A percentile compares a stretch with the other conserved stretches of the same genome.
phyloP scores from a whole-genome alignment of 2,329 filamentous ascomycete genomes.

The Fusarium dimerum region DNA sequence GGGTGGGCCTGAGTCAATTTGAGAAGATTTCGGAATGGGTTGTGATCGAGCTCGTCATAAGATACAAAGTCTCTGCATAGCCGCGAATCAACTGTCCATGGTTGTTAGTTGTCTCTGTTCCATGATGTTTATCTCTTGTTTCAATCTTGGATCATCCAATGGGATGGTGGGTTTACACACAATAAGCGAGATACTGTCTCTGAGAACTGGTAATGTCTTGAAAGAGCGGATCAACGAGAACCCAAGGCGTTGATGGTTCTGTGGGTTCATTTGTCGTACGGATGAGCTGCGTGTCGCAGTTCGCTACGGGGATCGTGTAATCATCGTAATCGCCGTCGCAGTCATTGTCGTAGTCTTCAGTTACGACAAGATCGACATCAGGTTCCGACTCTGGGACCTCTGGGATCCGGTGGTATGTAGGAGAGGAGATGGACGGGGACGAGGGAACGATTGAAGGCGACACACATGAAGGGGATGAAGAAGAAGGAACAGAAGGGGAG shows the following conservation, averaged over 20 bases:
- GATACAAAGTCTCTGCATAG: slow-evolving; percentile 56
- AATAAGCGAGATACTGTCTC: slow-evolving; percentile 44
- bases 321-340: slow-evolving; percentile 10
- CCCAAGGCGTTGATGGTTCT: slow-evolving; percentile 36
- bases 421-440: slow-evolving; percentile 15
- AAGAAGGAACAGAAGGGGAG: slow-evolving; percentile 16
- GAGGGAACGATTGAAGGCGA: slow-evolving; percentile 17
- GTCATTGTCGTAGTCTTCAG: slow-evolving; percentile 1
- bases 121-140: not conserved
- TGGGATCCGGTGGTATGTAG: slow-evolving; percentile 2
- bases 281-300: slow-evolving; percentile 31
- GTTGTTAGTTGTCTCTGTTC: slow-evolving; percentile 21
- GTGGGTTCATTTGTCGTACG: slow-evolving; percentile 21
- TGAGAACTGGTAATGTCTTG: slow-evolving; percentile 55
- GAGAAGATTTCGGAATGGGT: slow-evolving; percentile 49
- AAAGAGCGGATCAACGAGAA: slow-evolving; percentile 45
- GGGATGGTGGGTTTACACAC: slow-evolving; percentile 29
- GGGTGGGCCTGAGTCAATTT: slow-evolving; percentile 43
- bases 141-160: slow-evolving; percentile 2
- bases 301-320: slow-evolving; percentile 15
- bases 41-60: slow-evolving; percentile 43
- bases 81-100: slow-evolving; percentile 43
- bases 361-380: not conserved
- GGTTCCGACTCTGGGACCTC: not conserved
- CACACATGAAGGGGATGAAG: slow-evolving; percentile 12